Evolutionary conservation across 2,329 filamentous ascomycete genomes (phyloP), one percentile per base, ranked within the genome.

Genomic region (Lecanosticta acicola): DNA sequence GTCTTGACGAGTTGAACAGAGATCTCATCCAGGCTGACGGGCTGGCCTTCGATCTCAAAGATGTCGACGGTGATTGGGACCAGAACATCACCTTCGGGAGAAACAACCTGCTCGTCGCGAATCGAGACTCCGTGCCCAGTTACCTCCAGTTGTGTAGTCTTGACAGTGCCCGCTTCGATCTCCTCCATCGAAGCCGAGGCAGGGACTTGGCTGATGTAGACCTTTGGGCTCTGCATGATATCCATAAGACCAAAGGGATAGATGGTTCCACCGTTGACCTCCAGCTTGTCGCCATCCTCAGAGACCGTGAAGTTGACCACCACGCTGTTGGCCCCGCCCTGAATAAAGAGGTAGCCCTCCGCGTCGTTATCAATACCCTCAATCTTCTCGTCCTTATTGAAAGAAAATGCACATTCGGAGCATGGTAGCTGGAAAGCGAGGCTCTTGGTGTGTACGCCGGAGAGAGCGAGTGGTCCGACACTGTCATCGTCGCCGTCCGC

Each of bases 1-100:
- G 76, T 78, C 69, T 81, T 77, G 62, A 87, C 70, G 14, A 87
- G 68, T 55, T 76, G 77, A 37, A 86, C 69, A 37, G 77, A 74
- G 46, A 87, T 71, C 20, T 68, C 71, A 36, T 77, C 67, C 44
- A 84, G 64, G 48, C 80, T 79, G 35, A 70, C 67, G 14, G 52
- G 51, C 45, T 65, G 55, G 43, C 72, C 65, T 46, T 77, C 78
- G 19, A 85, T 75, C 60, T 81, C 75, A 48, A 81, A 72, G 50
- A 85, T 74, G 53, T 79, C 71, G 32, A 85, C 66, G 51, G 77
- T 71, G 46, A 84, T 59, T 32, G 69, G 63, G 42, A 83, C 63
- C 2, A 82, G 63, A 47, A 76, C 71, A 35, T 81, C 62, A 43
- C 70, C 66, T 50, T 75, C 73, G 8, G 76, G 70, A 40, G 74